Evolutionary conservation across 1,284 basidiomycete genomes (phyloP).

Genomic region (Apiotrichum laibachii): DNA sequence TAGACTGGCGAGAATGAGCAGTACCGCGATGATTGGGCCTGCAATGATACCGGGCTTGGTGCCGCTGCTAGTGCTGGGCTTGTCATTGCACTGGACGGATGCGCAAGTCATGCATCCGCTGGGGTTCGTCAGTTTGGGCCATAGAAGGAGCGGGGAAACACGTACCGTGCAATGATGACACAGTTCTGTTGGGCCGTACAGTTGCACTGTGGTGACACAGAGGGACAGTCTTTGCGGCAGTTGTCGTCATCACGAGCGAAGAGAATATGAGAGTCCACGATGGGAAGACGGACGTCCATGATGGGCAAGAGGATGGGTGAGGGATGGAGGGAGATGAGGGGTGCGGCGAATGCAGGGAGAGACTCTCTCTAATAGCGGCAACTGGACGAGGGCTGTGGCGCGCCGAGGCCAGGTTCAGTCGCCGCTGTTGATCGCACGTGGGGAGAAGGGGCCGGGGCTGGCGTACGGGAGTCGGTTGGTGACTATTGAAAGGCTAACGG

Average conservation of each 20-base stretch:
- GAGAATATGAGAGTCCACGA: not conserved
- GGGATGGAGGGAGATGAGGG: too few species aligned
- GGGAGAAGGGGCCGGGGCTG: too few species aligned
- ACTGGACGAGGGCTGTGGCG: too few species aligned
- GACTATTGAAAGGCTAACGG: too few species aligned
- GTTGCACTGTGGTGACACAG: not conserved
- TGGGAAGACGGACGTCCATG: not conserved
- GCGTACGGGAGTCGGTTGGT: too few species aligned
- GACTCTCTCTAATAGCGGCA: too few species aligned
- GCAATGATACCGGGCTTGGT: conserved; percentile 51
- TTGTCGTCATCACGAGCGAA: not conserved
- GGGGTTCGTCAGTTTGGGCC: not conserved
- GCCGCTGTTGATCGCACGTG: too few species aligned
- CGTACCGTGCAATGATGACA: conserved; percentile 1
- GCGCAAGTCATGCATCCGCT: conserved; percentile 41
- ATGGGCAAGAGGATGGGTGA: not conserved
- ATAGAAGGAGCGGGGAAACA: not conserved
- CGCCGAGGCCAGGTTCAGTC: too few species aligned
- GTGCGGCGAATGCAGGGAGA: too few species aligned
- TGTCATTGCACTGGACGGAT: conserved; percentile 1
- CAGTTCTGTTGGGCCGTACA: conserved; percentile 5
- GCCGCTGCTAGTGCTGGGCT: not conserved
- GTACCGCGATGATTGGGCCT: conserved; percentile 48
- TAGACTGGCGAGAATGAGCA: conserved; percentile 42
- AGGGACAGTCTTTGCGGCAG: conserved; percentile 2